Evolutionary conservation across 2,329 filamentous ascomycete species (phyloP), one percentile per base, ranked within the genome.

Genomic region (Venturia effusa): DNA sequence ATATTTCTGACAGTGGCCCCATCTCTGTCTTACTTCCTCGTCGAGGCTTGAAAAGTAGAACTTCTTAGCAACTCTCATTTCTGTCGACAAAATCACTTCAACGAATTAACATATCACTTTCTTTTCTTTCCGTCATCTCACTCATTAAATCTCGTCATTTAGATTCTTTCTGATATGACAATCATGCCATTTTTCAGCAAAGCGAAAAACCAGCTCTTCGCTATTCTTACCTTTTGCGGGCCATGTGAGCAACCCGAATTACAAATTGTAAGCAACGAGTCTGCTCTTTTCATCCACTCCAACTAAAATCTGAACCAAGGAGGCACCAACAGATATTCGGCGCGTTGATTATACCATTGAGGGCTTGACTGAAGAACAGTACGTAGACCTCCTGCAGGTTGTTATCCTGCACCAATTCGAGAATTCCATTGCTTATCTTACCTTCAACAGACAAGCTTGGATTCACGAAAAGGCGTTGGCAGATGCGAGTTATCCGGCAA

Each of bases 321-420:
- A 63, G 3, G 37, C 30, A n/a, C 65, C 66, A 17, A 64, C 64
- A 22, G 51, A 67, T 32, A 66, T 67, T 59, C 65, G 64, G 17
- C 64, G 63, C 30, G 64, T 51, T 55, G 64, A 61, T n/a, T 75
- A 81, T 48, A 74, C 73, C 54, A 74, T 86, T 17, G 82, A 82
- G 2, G 84, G 83, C 45, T 75, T 85, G 51, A 81, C 80, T 57
- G 78, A 83, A 67, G 81, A 85, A 68, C 83, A 87, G 83, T 85
- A 78, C 73, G 83, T 76, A 39, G 4, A 6, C 45, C 48, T 51
- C 61, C 37, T 37, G n/a, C 45, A 1, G 15, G 10, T 51, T 24
- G 22, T n/a, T n/a, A n/a, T n/a, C n/a, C n/a, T n/a, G n/a, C 13
- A 22, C 15, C 22, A 3, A 34, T 57, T 34, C 30, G 17, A 19